Evolutionary conservation across 179 eudicot species (phyloP).

Genomic region (Vitellaria paradoxa): DNA sequence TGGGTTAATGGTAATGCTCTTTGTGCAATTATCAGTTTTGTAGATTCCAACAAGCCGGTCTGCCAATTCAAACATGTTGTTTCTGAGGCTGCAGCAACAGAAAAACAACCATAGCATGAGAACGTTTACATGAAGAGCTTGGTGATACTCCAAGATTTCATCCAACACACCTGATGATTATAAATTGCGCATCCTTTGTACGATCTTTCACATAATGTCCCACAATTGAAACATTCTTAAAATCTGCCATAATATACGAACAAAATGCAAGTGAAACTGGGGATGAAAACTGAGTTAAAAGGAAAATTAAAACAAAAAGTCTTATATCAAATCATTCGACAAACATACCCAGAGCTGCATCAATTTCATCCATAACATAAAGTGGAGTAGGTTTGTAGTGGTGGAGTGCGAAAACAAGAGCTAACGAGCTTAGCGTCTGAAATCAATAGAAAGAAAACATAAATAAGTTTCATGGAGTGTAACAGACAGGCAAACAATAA

Average conservation of each 20-base stretch:
- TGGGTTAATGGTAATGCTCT: conserved; percentile 93
- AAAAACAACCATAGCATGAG: neutral
- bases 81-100: conserved; percentile 76
- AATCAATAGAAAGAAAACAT: conserved; percentile 10
- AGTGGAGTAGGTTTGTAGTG: conserved; percentile 98
- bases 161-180: conserved; percentile 77
- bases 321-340: neutral
- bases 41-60: conserved; percentile 98
- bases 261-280: neutral
- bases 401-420: conserved; percentile 96
- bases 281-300: neutral
- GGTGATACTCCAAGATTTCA: neutral
- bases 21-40: conserved; percentile 95
- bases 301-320: neutral
- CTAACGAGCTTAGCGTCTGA: conserved; percentile 98
- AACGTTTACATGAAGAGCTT: neutral
- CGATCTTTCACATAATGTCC: conserved; percentile 98
- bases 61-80: conserved; percentile 98
- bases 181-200: conserved; percentile 94
- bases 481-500: neutral
- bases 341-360: conserved; percentile 88
- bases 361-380: conserved; percentile 98
- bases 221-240: conserved; percentile 96
- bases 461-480: neutral
- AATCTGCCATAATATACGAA: conserved; percentile 43